phyloP scores from a whole-genome alignment of 352 stramenopile genomes.

The Phytophthora ramorum region DNA sequence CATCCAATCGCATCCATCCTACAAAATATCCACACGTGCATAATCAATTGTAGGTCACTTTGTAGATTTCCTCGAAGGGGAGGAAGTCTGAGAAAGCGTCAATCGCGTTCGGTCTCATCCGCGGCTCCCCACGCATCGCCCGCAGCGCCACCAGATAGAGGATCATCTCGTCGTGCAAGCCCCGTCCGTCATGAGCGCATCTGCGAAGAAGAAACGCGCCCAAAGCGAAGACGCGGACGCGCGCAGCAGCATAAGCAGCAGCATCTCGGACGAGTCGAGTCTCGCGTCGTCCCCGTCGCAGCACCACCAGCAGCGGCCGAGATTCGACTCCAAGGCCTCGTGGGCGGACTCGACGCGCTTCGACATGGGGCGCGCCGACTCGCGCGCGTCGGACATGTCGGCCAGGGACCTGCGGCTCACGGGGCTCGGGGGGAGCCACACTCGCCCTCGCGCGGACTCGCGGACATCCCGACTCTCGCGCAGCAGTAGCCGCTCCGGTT shows the following conservation, averaged over 20 bases:
- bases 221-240: constrained; percentile 13
- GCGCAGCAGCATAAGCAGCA: constrained; percentile 37
- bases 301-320: constrained; percentile 51
- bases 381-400: constrained; percentile 78
- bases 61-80: too few relatives aligned
- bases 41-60: too few relatives aligned
- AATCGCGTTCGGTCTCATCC: too few relatives aligned
- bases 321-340: constrained; percentile 86
- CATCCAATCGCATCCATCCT: too few relatives aligned
- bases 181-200: too few relatives aligned
- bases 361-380: constrained; percentile 84
- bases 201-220: background rate
- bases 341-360: constrained; percentile 90
- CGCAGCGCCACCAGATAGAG: too few relatives aligned
- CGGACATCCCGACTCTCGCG: constrained; percentile 67
- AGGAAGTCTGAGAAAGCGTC: too few relatives aligned
- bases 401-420: constrained; percentile 73
- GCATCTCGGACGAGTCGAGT: constrained; percentile 68
- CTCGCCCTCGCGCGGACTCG: constrained; percentile 71
- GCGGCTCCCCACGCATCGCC: too few relatives aligned
- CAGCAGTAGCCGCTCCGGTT: constrained; percentile 49
- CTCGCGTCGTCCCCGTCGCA: constrained; percentile 58
- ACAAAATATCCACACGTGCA: too few relatives aligned
- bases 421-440: constrained; percentile 43
- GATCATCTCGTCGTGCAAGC: too few relatives aligned